Evolutionary conservation across 352 stramenopile genomes (phyloP), one percentile per base, ranked within the genome.

Genomic region (Pythium vanterpoolii): DNA sequence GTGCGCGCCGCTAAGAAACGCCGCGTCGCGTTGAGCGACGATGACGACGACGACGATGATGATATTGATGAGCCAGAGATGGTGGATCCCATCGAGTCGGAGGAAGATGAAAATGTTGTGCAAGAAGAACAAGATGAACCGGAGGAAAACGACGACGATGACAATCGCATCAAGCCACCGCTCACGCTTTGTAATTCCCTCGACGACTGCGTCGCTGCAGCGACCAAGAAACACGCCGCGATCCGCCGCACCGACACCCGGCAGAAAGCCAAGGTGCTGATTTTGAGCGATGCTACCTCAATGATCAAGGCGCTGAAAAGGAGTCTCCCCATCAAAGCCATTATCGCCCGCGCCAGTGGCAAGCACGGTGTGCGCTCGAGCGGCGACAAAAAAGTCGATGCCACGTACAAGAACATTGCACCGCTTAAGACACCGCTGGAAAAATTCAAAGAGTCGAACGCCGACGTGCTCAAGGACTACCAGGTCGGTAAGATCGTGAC

Each of bases 381-480:
- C 27, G 54, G 55, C 16, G 67, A 71, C 9, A 90, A 86, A 48
- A 78, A 87, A 33, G 69, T 72, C 16, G 71, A 72, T 31, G 55
- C 83, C 56, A 64, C 57, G 45, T 90, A 79, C 69, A 77, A 77
- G 56, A 77, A 84, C 61, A 75, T 76, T 30, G 79, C 71, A 18
- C 60, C 78, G n/a, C 68, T 91, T 19, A 91, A 91, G 70, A 89
- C 81, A 46, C 81, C 81, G 3, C 66, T 88, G 71, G 77, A 89
- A 9, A 67, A 71, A 38, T 91, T 85, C 48, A 76, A 89, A 40
- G 77, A 81, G 30, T 68, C 75, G 13, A 89, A 91, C 72, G 78
- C 79, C 48, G 53, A 69, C 14, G 58, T 83, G 50, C 62, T 91
- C 26, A 74, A 71, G 19, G 72, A 79, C 36, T 89, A 76, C 63